Percentiles rank a stretch among this genome's conserved stretches.
phyloP scores from a whole-genome alignment of 2,329 filamentous ascomycete genomes.

The Furcasterigmium furcatum region DNA sequence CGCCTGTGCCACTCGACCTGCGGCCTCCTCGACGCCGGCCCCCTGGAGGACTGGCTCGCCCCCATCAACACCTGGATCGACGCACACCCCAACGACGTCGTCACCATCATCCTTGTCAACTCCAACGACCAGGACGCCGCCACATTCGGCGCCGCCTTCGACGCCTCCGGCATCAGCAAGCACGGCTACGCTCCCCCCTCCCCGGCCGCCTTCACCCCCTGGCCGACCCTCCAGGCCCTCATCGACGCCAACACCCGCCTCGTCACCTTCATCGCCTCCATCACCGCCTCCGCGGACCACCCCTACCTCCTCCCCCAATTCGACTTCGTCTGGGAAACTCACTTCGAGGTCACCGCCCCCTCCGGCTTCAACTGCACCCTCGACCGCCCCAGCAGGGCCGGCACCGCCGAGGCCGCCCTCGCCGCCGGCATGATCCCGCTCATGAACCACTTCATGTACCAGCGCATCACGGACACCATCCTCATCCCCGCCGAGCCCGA shows the following conservation, averaged over 20 bases:
- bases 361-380: constrained; percentile 70
- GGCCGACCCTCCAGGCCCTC: constrained; percentile 71
- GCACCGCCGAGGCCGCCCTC: constrained; percentile 48
- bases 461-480: constrained; percentile 48
- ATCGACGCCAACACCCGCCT: constrained; percentile 63
- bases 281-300: constrained; percentile 33
- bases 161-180: constrained; percentile 54
- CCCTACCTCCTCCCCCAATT: constrained; percentile 64
- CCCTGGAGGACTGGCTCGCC: constrained; percentile 59
- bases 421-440: constrained; percentile 62
- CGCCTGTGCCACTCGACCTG: constrained; percentile 71
- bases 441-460: constrained; percentile 79
- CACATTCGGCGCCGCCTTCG: constrained; percentile 52
- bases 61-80: constrained; percentile 68
- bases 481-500: constrained; percentile 58
- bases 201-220: constrained; percentile 36
- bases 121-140: constrained; percentile 54
- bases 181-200: constrained; percentile 57
- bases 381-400: constrained; percentile 57
- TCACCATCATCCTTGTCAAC: constrained; percentile 73
- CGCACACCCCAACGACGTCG: constrained; percentile 67
- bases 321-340: constrained; percentile 68
- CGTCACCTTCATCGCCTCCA: constrained; percentile 65
- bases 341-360: constrained; percentile 60
- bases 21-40: constrained; percentile 64